A percentile compares a stretch with the other conserved stretches of the same genome.
phyloP scores from a whole-genome alignment of 148 eudicot species.

The Tetragonia tetragonoides region DNA sequence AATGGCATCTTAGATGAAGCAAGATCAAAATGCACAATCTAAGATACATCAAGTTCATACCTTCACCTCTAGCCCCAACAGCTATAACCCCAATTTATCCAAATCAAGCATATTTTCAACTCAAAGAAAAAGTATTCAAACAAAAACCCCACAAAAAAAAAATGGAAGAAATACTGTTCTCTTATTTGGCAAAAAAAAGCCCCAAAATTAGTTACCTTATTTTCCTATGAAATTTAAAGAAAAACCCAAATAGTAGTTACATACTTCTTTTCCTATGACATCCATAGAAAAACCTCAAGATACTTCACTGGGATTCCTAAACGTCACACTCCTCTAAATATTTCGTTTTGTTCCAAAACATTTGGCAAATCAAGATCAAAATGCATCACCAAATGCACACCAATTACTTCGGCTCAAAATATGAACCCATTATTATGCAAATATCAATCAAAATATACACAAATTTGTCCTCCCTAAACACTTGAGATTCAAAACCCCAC shows the following conservation, averaged over 20 bases:
- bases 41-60: neutral
- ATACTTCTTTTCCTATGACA: neutral
- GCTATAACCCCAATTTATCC: neutral
- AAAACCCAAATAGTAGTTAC: neutral
- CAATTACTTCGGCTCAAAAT: neutral
- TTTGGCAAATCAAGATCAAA: neutral
- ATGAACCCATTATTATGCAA: neutral
- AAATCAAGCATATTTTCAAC: neutral
- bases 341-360: neutral
- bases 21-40: neutral
- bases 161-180: neutral
- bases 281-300: neutral
- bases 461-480: neutral
- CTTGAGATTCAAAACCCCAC: neutral
- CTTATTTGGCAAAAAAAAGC: neutral
- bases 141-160: neutral
- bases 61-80: conserved; percentile 6
- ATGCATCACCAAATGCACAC: neutral
- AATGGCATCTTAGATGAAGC: neutral
- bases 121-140: neutral
- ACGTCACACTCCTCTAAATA: neutral
- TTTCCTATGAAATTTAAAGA: no score
- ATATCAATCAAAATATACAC: neutral
- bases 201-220: neutral
- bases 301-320: no score